Percentiles rank a stretch among this genome's conserved stretches.
phyloP scores from a whole-genome alignment of 208 protist genomes.

The Leishmania turanica region DNA sequence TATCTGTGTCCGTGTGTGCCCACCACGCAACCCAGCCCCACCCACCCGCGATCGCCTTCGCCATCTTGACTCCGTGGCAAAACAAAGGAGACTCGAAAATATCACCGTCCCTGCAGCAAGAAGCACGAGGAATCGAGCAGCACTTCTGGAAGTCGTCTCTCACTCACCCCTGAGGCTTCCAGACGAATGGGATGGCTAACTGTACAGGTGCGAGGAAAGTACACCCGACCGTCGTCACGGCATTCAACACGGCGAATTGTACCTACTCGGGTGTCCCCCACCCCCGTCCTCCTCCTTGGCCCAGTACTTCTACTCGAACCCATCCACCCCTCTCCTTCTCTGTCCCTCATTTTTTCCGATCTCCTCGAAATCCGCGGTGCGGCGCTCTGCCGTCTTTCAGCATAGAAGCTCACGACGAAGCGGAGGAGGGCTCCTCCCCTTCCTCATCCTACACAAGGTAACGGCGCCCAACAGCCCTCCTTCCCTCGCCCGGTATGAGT shows the following conservation, averaged over 20 bases:
- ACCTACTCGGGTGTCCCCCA: neutral
- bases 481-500: neutral
- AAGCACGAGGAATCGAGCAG: neutral
- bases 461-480: neutral
- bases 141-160: neutral
- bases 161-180: neutral
- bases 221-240: neutral
- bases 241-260: neutral
- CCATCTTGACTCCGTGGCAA: neutral
- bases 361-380: neutral
- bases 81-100: neutral
- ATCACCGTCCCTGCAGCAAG: neutral
- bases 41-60: neutral
- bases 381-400: neutral
- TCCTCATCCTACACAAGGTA: neutral
- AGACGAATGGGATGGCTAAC: neutral
- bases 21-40: neutral
- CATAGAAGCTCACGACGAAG: neutral
- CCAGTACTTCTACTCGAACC: too few species aligned
- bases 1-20: neutral
- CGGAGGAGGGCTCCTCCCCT: neutral
- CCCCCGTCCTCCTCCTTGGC: too few species aligned
- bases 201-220: neutral
- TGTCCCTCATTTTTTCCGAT: neutral
- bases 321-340: neutral